These are phyloP conservation scores for Candida vartiovaarae DNA, from an alignment of 805 yeast species.

Conservation along the genomic window DNA sequence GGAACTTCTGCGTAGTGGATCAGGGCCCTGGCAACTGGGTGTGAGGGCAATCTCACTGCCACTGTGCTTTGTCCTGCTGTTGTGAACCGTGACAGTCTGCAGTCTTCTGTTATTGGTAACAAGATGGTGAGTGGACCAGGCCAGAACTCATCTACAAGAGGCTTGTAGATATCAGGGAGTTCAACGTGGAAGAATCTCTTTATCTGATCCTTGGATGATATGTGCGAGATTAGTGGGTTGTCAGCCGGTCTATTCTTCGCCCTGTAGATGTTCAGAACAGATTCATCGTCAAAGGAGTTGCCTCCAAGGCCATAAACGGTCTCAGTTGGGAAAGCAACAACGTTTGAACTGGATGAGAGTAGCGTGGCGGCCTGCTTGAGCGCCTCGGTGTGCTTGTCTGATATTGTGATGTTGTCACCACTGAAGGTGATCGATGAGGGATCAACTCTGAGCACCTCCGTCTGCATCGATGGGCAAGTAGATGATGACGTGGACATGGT, in stretches of 20 bases:
- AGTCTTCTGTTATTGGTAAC: constrained; percentile 46
- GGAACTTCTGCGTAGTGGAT: constrained; percentile 83
- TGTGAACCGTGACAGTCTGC: constrained; percentile 61
- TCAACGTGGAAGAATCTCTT: constrained; percentile 44
- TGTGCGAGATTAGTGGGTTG: constrained; percentile 88
- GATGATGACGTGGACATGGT: background rate
- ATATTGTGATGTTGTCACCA: constrained; percentile 32
- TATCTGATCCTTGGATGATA: constrained; percentile 71
- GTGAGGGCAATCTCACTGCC: constrained; percentile 84
- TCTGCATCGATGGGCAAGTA: background rate
- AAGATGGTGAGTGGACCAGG: constrained; percentile 94
- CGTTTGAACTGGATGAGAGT: constrained; percentile 43
- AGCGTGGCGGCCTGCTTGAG: constrained; percentile 53
- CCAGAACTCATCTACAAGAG: constrained; percentile 70
- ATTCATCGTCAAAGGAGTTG: constrained; percentile 63
- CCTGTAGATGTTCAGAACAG: constrained; percentile 68
- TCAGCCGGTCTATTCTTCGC: constrained; percentile 96
- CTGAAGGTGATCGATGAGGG: constrained; percentile 16
- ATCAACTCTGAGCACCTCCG: constrained; percentile 18
- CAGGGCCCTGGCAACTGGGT: constrained; percentile 86
- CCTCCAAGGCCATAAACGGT: constrained; percentile 97
- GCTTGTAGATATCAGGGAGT: constrained; percentile 63
- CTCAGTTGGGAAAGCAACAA: constrained; percentile 93
- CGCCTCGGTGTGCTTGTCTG: constrained; percentile 48
- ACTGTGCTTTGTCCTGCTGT: constrained; percentile 87